phyloP scores from a whole-genome alignment of 495 filamentous ascomycete genomes.

The Cladorrhinum samala region DNA sequence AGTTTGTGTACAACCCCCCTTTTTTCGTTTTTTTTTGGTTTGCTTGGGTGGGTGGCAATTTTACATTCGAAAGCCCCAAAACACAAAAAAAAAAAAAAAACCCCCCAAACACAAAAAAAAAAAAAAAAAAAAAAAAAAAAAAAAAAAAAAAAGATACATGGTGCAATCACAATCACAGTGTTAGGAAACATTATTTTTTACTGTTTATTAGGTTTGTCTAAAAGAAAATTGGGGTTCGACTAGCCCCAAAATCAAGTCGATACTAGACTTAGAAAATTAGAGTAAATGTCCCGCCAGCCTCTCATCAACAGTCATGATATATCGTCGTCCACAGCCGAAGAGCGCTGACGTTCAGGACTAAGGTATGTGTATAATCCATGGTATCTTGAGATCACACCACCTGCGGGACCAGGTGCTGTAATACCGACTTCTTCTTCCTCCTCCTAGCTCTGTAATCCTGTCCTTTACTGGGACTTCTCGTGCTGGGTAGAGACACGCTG shows the following conservation, averaged over 20 bases:
- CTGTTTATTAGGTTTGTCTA: constrained; percentile 38
- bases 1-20: too few species aligned
- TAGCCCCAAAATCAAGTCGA: constrained; percentile 21
- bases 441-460: constrained; percentile 3
- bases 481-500: constrained; percentile 81
- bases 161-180: background rate
- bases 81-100: too few species aligned
- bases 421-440: constrained; percentile 1
- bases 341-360: constrained; percentile 4
- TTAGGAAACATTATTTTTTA: constrained; percentile 16
- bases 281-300: constrained; percentile 22
- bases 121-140: background rate
- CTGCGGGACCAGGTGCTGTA: background rate
- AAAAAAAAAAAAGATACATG: background rate
- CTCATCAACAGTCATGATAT: constrained; percentile 15
- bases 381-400: background rate
- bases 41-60: background rate
- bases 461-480: constrained; percentile 62
- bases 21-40: too few species aligned
- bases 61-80: background rate
- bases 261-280: constrained; percentile 33
- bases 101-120: background rate
- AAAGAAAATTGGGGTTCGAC: constrained; percentile 18
- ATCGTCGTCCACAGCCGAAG: constrained; percentile 17
- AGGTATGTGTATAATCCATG: constrained; percentile 5